A percentile compares a stretch with the other conserved stretches of the same genome.
These are phyloP conservation scores for Gillenia trifoliata DNA, from an alignment of 306 rosid species.

Conservation along the genomic window DNA sequence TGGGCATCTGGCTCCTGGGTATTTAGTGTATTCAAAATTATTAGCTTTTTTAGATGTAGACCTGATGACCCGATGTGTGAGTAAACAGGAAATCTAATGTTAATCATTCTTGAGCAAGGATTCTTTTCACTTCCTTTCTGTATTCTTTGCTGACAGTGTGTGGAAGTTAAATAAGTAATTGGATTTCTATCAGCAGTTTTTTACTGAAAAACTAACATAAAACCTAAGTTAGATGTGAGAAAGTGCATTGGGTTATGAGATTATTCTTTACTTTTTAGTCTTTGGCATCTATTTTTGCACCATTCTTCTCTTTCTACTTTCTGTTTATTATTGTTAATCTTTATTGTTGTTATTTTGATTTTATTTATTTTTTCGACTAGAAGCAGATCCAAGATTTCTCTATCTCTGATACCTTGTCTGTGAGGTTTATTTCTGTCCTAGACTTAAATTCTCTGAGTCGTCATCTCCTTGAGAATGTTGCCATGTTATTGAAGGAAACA, in stretches of 20 bases:
- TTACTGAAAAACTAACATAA: background rate
- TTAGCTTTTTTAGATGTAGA: background rate
- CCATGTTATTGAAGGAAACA: background rate
- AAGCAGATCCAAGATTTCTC: background rate
- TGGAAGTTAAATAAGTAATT: background rate
- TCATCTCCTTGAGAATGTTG: background rate
- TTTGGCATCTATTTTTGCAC: background rate
- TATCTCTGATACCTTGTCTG: background rate
- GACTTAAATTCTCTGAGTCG: background rate
- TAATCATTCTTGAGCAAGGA: background rate
- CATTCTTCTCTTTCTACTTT: background rate
- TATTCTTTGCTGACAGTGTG: background rate
- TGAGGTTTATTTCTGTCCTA: background rate
- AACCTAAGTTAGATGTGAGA: background rate
- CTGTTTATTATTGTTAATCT: background rate
- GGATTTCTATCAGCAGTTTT: background rate
- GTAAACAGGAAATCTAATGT: background rate
- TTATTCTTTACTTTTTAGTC: background rate
- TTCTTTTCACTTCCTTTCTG: background rate
- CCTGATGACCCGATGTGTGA: background rate
- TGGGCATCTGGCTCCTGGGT: background rate
- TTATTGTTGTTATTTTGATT: background rate
- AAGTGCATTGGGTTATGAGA: background rate
- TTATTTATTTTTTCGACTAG: background rate
- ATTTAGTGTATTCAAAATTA: background rate